Evolutionary conservation across 2,329 filamentous ascomycete species (phyloP).

Genomic region (Ilyonectria destructans): DNA sequence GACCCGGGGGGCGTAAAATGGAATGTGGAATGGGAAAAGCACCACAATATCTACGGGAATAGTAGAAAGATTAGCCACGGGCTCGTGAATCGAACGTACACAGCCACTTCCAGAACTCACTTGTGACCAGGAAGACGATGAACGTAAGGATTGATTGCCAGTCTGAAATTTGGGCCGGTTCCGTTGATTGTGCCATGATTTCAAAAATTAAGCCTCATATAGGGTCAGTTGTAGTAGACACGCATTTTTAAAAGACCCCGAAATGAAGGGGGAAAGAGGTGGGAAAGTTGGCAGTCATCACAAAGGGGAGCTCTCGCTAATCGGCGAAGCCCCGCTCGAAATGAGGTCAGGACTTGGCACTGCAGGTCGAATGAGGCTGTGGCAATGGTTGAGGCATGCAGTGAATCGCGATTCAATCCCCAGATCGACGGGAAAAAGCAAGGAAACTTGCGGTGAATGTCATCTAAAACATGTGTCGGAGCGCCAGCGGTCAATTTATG

Average conservation of each 20-base stretch:
- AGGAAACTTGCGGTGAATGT: too few species aligned
- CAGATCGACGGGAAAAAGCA: too few species aligned
- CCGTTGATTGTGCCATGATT: conserved; percentile 32
- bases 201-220: neutral
- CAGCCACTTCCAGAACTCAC: conserved; percentile 64
- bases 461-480: too few species aligned
- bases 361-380: too few species aligned
- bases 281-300: neutral
- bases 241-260: neutral
- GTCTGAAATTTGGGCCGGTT: conserved; percentile 64
- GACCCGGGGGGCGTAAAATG: conserved; percentile 71
- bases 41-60: conserved; percentile 74
- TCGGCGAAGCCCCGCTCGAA: too few species aligned
- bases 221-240: neutral
- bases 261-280: neutral
- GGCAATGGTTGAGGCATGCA: too few species aligned
- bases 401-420: too few species aligned
- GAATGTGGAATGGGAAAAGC: conserved; percentile 78
- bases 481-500: too few species aligned
- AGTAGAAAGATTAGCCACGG: neutral
- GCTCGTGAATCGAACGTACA: neutral
- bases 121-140: conserved; percentile 78
- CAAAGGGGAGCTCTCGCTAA: neutral
- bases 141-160: conserved; percentile 82
- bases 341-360: too few species aligned